These are phyloP conservation scores for Proliferodiscus dingleyae DNA, from an alignment of 2,329 filamentous ascomycete species.

Conservation along the genomic window DNA sequence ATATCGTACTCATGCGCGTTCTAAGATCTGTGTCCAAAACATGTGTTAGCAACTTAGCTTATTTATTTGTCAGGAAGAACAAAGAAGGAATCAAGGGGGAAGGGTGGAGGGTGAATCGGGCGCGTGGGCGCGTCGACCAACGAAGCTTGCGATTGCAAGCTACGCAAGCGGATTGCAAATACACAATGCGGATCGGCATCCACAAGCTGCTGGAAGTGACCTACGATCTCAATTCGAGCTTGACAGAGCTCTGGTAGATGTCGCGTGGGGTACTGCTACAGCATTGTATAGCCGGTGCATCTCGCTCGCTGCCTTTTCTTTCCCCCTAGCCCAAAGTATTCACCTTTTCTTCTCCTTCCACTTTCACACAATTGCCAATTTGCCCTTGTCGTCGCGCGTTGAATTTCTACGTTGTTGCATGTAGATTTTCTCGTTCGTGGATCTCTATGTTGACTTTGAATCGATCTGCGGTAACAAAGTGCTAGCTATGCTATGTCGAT, in stretches of 20 bases:
- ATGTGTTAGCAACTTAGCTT: constrained; percentile 11
- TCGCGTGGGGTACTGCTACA: constrained; percentile 28
- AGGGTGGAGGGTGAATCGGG: background rate
- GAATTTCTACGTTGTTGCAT: background rate
- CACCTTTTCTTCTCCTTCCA: constrained; percentile 18
- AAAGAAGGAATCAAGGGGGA: background rate
- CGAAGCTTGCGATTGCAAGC: constrained; percentile 7
- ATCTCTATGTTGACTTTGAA: background rate
- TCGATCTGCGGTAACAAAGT: no score
- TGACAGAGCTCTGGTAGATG: constrained; percentile 28
- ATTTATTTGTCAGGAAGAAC: background rate
- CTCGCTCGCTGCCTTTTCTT: constrained; percentile 8
- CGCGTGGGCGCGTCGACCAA: background rate
- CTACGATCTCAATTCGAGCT: constrained; percentile 31
- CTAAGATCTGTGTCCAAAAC: constrained; percentile 9
- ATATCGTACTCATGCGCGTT: constrained; percentile 30
- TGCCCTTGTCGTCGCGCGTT: background rate
- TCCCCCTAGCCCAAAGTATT: constrained; percentile 15
- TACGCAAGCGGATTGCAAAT: constrained; percentile 6
- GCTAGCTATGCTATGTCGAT: no score
- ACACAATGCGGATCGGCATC: constrained; percentile 16
- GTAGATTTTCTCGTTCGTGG: background rate
- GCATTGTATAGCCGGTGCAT: constrained; percentile 26
- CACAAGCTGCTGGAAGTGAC: constrained; percentile 30
- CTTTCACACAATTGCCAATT: background rate